Evolutionary conservation across 768 basidiomycete species (phyloP).

Genomic region (Xerocomus spinulosus): DNA sequence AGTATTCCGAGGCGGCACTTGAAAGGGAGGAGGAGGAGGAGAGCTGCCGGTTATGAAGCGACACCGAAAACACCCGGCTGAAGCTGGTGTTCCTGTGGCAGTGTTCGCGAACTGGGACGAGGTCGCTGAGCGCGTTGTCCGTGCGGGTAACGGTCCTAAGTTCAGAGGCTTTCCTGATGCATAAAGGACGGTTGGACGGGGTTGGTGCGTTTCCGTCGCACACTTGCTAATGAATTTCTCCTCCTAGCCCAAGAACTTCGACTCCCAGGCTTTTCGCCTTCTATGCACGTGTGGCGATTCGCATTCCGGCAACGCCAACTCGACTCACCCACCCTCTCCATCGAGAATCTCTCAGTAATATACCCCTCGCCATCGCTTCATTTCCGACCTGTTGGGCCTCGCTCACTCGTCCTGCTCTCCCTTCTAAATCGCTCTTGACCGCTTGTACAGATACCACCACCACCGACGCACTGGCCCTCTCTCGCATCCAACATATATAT

Average conservation of each 20-base stretch:
- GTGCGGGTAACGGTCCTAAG: not conserved
- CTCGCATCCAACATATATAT: constrained; percentile 1
- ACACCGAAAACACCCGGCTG: not conserved
- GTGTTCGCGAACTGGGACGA: not conserved
- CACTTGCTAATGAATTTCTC: not conserved
- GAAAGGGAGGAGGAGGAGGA: not conserved
- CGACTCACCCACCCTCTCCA: not conserved
- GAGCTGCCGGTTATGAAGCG: not conserved
- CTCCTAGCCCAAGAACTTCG: not conserved
- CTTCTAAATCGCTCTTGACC: not conserved
- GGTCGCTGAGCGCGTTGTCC: not conserved
- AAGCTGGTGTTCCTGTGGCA: not conserved
- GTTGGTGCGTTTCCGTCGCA: not conserved
- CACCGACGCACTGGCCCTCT: too few species aligned
- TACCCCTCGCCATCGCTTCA: not conserved
- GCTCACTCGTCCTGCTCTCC: not conserved
- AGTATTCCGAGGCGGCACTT: too few species aligned
- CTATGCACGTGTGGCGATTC: constrained; percentile 11
- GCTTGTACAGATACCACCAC: constrained; percentile 1
- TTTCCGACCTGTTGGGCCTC: constrained; percentile 4
- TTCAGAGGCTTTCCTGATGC: not conserved
- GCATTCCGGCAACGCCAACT: not conserved
- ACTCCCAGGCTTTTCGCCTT: not conserved
- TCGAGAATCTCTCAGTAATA: constrained; percentile 11
- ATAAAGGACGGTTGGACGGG: not conserved